Conservation (phyloP, 129 eudicot species). For the Centaurea solstitialis region DNA sequence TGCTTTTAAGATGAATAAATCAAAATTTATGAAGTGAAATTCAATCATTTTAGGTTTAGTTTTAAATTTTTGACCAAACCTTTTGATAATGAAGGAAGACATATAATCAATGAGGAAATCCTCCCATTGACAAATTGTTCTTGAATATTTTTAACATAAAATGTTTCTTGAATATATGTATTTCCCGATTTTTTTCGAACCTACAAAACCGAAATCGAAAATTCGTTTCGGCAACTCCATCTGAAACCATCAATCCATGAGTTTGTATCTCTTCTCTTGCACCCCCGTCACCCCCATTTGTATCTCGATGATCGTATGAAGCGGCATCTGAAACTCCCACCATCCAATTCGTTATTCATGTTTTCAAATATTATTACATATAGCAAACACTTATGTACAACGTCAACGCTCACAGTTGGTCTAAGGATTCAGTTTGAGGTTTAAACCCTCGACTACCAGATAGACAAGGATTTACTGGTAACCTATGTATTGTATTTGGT, state of each 20-base stretch:
- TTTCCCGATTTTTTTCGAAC: conserved; percentile 10
- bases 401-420: background rate
- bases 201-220: background rate
- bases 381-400: background rate
- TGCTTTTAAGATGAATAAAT: too few species aligned
- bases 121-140: background rate
- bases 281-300: conserved; percentile 99
- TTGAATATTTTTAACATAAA: background rate
- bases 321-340: conserved; percentile 75
- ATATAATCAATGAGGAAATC: background rate
- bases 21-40: background rate
- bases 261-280: conserved; percentile 98
- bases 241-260: conserved; percentile 59
- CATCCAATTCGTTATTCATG: background rate
- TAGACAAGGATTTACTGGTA: too few species aligned
- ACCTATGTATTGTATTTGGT: too few species aligned
- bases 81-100: background rate
- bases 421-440: background rate
- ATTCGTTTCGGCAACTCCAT: background rate
- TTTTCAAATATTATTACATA: background rate
- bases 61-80: background rate
- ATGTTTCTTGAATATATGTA: conserved; percentile 12
- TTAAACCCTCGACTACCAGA: too few species aligned
- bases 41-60: background rate
- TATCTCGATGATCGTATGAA: conserved; percentile 97